Evolutionary conservation across 2,329 filamentous ascomycete species (phyloP), one percentile per base, ranked within the genome.

Genomic region (Fusarium graminum): DNA sequence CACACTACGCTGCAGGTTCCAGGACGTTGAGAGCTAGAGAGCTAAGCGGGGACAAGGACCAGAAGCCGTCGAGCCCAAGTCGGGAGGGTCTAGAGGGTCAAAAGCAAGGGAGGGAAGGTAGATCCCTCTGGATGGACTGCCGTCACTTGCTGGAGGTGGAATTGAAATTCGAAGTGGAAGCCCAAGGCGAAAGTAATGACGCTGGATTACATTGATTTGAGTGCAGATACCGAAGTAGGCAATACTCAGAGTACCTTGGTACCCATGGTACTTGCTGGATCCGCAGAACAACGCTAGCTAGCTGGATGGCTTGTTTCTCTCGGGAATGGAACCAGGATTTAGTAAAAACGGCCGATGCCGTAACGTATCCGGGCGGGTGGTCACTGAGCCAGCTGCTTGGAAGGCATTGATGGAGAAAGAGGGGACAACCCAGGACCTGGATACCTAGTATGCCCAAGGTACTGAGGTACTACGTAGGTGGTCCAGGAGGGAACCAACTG

Each of bases 31-130:
- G 54, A 63, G 52, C 55, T 43, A 57, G 41, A 63, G 54, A 63
- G 52, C 55, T 43, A 57, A 41, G 54, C 64, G 44, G 57, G 55
- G 63, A 46, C 67, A 71, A 46, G 65, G 66, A 61, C 49, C 11
- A 69, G 50, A 59, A 72, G 52, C 71, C 67, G 69, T 66, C 47
- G 42, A 58, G 63, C 54, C 67, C 61, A 68, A 70, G 58, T 46
- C 52, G 51, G 57, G 53, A 63, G 54, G 52, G 65, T 65, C 51
- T 25, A 39, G 57, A 43, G 57, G 65, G 56, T 65, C 65, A 43
- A 42, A 68, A 52, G 65, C 65, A 68, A 68, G 65, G 65, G 65
- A 65, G 49, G 45, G 56, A 25, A 63, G 58, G 58, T 43, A 67
- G 60, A 68, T 58, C 49, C 60, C 55, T 63, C 44, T 41, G 51